Percentiles rank a stretch among this genome's conserved stretches.
Evolutionary conservation across 805 yeast genomes (phyloP).

Genomic region (Schwanniomyces sp.): DNA sequence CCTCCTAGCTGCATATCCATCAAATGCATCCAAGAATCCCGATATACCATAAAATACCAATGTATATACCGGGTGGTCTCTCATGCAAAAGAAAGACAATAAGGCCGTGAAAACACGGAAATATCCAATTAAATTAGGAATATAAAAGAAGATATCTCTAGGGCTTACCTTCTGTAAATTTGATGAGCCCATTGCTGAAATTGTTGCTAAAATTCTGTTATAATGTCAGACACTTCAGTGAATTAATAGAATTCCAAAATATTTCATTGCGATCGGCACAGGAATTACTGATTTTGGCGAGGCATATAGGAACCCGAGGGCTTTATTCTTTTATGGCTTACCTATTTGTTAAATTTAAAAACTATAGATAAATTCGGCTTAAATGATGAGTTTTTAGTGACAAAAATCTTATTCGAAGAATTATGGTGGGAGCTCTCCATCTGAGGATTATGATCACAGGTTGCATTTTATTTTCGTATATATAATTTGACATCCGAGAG

Average conservation of each 20-base stretch:
- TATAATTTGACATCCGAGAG: too few relatives aligned
- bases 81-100: conserved; percentile 79
- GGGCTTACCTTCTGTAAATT: conserved; percentile 26
- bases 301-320: neutral
- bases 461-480: too few relatives aligned
- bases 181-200: neutral
- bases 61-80: conserved; percentile 77
- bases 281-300: neutral
- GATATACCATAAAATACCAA: conserved; percentile 78
- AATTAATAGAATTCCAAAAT: neutral
- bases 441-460: too few relatives aligned
- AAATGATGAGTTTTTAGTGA: too few relatives aligned
- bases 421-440: too few relatives aligned
- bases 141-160: conserved; percentile 65
- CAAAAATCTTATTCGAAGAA: too few relatives aligned
- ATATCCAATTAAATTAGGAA: conserved; percentile 93
- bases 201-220: neutral
- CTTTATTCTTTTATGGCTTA: too few relatives aligned
- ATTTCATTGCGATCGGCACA: conserved; percentile 1
- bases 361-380: too few relatives aligned
- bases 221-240: neutral
- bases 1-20: conserved; percentile 91
- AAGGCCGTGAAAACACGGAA: conserved; percentile 79
- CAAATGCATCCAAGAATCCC: conserved; percentile 92
- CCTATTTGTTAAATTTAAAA: too few relatives aligned